Conservation (phyloP, 2,329 filamentous ascomycete species). For the Coniella lustricola region DNA sequence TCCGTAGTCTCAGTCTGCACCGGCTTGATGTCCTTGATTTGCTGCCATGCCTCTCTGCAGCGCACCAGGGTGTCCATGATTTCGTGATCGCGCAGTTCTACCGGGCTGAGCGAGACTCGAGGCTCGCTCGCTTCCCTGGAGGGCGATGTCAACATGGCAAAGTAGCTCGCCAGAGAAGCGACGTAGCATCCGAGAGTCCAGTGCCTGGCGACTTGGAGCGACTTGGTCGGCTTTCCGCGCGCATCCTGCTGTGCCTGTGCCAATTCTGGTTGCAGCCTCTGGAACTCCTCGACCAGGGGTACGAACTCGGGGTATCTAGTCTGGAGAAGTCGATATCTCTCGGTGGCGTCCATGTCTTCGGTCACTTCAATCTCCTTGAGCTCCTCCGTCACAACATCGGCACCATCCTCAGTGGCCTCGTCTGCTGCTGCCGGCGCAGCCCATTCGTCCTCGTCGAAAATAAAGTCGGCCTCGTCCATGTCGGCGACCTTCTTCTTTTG, state of each 20-base stretch:
- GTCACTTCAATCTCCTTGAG: slow-evolving; percentile 77
- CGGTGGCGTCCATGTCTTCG: slow-evolving; percentile 67
- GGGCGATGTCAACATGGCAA: slow-evolving; percentile 82
- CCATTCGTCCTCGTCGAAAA: slow-evolving; percentile 89
- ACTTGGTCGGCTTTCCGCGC: slow-evolving; percentile 41
- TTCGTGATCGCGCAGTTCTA: slow-evolving; percentile 80
- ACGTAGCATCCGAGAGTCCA: slow-evolving; percentile 81
- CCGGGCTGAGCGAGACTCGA: slow-evolving; percentile 59
- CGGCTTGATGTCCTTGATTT: slow-evolving; percentile 58
- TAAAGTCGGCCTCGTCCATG: slow-evolving; percentile 88
- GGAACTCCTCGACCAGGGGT: slow-evolving; percentile 72
- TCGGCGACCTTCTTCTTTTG: slow-evolving; percentile 86
- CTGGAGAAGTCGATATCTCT: slow-evolving; percentile 68
- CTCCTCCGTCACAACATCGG: slow-evolving; percentile 72
- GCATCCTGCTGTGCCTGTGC: slow-evolving; percentile 51
- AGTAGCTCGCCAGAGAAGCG: slow-evolving; percentile 84
- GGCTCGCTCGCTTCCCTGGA: slow-evolving; percentile 50
- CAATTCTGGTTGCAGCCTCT: slow-evolving; percentile 62
- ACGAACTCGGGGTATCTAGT: slow-evolving; percentile 89
- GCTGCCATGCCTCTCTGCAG: slow-evolving; percentile 74
- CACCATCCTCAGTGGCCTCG: slow-evolving; percentile 38
- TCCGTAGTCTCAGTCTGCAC: slow-evolving; percentile 25
- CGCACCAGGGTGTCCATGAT: slow-evolving; percentile 81
- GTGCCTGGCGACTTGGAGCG: slow-evolving; percentile 63
- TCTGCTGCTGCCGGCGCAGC: slow-evolving; percentile 48